Base-by-base conservation (phyloP, 139 green algal genomes). In the Coccomyxa sp. region DNA sequence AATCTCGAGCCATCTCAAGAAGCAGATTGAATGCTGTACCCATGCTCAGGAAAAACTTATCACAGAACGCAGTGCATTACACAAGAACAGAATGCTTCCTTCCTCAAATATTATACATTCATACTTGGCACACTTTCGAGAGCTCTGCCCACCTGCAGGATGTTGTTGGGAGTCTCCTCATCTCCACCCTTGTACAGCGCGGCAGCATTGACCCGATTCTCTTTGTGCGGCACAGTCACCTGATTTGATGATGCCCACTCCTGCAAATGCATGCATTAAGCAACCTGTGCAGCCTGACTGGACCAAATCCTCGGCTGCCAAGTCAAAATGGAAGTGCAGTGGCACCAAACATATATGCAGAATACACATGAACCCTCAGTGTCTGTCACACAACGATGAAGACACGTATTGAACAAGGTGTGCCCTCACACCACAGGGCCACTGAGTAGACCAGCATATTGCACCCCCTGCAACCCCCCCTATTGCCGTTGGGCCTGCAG, bases 171-270 rank as follows among this genome's bases (percentile, higher is more conserved):
- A 38, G 89, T 18, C 14, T 45, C 84, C 31, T 92, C 88, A 51
- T 96, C 90, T 13, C 93, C 87, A 68, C 83, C 87, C 68, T 88
- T 89, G 79, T 89, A 92, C 63, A 87, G 58, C 32, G 76, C 38
- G 30, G 83, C 67, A 28, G 67, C 51, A 32, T 86, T 45, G 30
- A 84, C 60, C 28, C 58, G 83, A 51, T 75, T 60, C n/a, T 86
- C 79, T 25, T 82, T 83, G 76, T 85, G 66, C 15, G 88, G 86
- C 45, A 98, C 81, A 30, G 77, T 67, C 13, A 97, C 81, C 57
- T 87, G 82, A 57, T 96, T 90, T 32, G 76, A 76, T 3, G 82
- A 78, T 21, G 93, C 94, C 94, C 94, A 98, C 58, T 98, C 94
- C 89, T 94, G 82, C 59, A 80, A 51, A 51, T 51, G 38, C 38